Conservation (phyloP, 805 yeast genomes). For the Metschnikowia picachoensis region DNA sequence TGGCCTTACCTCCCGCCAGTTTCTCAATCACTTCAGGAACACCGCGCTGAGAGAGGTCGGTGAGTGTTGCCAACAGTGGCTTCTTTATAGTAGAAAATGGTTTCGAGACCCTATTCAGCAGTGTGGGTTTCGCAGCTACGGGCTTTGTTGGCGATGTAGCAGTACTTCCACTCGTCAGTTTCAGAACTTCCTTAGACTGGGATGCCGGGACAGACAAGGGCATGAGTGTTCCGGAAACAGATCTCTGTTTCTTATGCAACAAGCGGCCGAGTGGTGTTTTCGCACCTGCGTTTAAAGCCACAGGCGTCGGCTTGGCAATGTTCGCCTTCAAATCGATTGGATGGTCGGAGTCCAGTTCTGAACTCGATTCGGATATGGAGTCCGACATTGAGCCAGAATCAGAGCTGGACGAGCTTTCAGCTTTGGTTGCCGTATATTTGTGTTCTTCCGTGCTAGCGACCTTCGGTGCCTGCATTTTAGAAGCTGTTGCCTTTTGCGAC, state of each 20-base stretch:
- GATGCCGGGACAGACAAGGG: background rate
- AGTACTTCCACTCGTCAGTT: background rate
- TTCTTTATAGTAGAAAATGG: background rate
- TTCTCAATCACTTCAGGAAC: constrained; percentile 17
- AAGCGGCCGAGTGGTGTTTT: background rate
- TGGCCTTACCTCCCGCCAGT: background rate
- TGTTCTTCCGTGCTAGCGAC: too few species aligned
- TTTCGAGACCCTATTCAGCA: background rate
- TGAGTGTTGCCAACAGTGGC: constrained; percentile 7
- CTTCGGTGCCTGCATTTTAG: too few species aligned
- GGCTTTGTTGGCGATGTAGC: background rate
- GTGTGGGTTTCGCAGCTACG: too few species aligned
- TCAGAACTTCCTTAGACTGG: background rate
- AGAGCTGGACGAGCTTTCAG: background rate
- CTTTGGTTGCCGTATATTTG: too few species aligned
- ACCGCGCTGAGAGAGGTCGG: constrained; percentile 15
- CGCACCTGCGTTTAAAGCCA: background rate
- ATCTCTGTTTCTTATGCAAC: constrained; percentile 3
- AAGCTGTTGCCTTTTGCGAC: too few species aligned
- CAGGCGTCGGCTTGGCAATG: background rate
- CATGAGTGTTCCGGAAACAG: background rate
- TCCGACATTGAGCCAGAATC: constrained; percentile 6
- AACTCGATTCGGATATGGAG: constrained; percentile 8
- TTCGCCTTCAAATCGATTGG: background rate
- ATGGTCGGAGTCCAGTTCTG: constrained; percentile 4